A percentile compares a stretch with the other conserved stretches of the same genome.
phyloP scores from a whole-genome alignment of 805 yeast genomes.

The Torulaspora franciscae region DNA sequence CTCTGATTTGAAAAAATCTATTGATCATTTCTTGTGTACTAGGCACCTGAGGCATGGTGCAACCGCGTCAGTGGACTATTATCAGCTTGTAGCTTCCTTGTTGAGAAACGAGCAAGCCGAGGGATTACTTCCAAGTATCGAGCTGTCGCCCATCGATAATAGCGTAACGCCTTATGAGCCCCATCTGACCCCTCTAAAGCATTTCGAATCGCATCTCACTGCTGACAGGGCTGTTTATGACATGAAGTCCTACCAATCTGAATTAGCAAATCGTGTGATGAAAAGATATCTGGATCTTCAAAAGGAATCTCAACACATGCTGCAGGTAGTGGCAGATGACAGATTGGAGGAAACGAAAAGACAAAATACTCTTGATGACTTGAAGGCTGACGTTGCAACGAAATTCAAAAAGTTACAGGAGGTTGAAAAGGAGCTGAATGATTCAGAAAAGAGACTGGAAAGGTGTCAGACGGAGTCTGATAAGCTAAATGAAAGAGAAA shows the following conservation, averaged over 20 bases:
- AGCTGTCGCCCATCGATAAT: constrained; percentile 4
- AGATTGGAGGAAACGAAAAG: constrained; percentile 39
- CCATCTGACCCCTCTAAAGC: constrained; percentile 9
- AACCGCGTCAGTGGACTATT: constrained; percentile 5
- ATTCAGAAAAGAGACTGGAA: constrained; percentile 27
- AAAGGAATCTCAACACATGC: constrained; percentile 21
- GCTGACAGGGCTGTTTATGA: constrained; percentile 18
- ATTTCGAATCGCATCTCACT: constrained; percentile 10
- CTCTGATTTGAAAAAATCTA: constrained; percentile 28
- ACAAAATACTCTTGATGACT: constrained; percentile 39
- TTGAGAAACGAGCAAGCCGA: constrained; percentile 7
- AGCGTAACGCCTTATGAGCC: constrained; percentile 9
- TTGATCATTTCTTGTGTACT: constrained; percentile 22
- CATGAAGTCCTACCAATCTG: constrained; percentile 35
- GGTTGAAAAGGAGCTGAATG: constrained; percentile 20
- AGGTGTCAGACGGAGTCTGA: constrained; percentile 20
- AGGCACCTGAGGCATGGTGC: constrained; percentile 12
- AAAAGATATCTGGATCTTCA: constrained; percentile 33
- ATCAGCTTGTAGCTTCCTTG: constrained; percentile 6
- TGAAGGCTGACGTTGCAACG: constrained; percentile 40
- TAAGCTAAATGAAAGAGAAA: constrained; percentile 14
- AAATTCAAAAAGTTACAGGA: constrained; percentile 37
- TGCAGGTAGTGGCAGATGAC: constrained; percentile 23
- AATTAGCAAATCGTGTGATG: constrained; percentile 38
- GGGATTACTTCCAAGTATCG: constrained; percentile 8